Percentiles rank a stretch among this genome's conserved stretches.
Evolutionary conservation across 2,329 filamentous ascomycete genomes (phyloP).

Genomic region (Fusarium subtropicale): DNA sequence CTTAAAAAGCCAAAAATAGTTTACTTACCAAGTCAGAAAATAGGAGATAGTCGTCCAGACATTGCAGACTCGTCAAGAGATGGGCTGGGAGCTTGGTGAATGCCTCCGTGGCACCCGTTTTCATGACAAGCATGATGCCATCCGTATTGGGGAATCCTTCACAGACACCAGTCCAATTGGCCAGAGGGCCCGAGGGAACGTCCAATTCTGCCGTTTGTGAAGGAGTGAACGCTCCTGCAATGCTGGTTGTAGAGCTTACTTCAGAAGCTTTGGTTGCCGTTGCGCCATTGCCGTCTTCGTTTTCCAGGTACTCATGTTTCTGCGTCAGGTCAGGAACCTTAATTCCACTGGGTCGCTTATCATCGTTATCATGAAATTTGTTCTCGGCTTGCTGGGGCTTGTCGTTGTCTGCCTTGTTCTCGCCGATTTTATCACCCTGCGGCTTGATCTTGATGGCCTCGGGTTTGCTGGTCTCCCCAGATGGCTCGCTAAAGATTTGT

Average conservation of each 20-base stretch:
- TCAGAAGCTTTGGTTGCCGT: constrained; percentile 2
- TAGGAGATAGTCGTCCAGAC: constrained; percentile 65
- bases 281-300: background rate
- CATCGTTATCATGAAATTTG: constrained; percentile 37
- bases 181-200: constrained; percentile 25
- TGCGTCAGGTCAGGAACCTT: constrained; percentile 10
- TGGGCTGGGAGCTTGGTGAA: constrained; percentile 67
- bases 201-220: constrained; percentile 22
- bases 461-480: constrained; percentile 1
- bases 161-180: constrained; percentile 48
- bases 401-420: background rate
- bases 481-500: background rate
- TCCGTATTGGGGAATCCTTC: constrained; percentile 57
- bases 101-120: constrained; percentile 68
- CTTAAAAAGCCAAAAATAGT: background rate
- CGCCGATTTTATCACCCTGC: background rate
- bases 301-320: constrained; percentile 15
- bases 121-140: constrained; percentile 65
- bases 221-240: constrained; percentile 7
- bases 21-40: constrained; percentile 65
- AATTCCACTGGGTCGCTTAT: background rate
- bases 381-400: background rate
- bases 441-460: constrained; percentile 7
- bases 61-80: constrained; percentile 65
- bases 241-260: constrained; percentile 4